Percentiles rank a stretch among this genome's conserved stretches.
These are phyloP conservation scores for Cladosporium oxysporum DNA, from an alignment of 2,329 filamentous ascomycete species.

Conservation along the genomic window DNA sequence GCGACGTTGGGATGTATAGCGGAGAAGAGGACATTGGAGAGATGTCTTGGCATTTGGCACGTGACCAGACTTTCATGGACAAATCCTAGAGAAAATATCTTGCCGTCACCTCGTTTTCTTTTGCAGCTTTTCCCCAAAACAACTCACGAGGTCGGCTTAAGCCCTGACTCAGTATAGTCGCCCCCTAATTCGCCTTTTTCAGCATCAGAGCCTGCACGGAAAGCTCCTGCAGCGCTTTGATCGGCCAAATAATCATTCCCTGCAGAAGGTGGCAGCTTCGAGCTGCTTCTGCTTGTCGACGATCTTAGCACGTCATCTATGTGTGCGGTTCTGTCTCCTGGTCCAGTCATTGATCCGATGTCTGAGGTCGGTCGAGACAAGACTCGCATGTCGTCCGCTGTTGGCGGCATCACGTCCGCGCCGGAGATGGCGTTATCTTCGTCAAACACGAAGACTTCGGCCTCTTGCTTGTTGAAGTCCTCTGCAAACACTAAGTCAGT, in stretches of 20 bases:
- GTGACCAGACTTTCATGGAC: not conserved
- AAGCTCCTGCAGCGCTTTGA: not conserved
- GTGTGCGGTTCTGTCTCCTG: not conserved
- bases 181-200: slow-evolving; percentile 3
- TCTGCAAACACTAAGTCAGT: too few relatives aligned
- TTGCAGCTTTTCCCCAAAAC: not conserved
- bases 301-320: not conserved
- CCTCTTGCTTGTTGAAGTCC: slow-evolving; percentile 47
- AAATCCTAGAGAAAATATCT: not conserved
- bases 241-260: not conserved
- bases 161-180: not conserved
- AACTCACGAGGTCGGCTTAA: not conserved
- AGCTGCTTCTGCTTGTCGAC: not conserved
- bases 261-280: not conserved
- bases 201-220: not conserved
- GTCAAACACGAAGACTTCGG: slow-evolving; percentile 39
- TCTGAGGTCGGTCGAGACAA: not conserved
- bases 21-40: too few relatives aligned
- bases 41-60: too few relatives aligned
- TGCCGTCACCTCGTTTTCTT: not conserved
- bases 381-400: slow-evolving; percentile 12
- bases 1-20: too few relatives aligned
- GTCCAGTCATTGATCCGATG: not conserved
- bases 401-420: slow-evolving; percentile 33
- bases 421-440: slow-evolving; percentile 40